phyloP scores from a whole-genome alignment of 768 basidiomycete species.

The Butyriboletus loyo region DNA sequence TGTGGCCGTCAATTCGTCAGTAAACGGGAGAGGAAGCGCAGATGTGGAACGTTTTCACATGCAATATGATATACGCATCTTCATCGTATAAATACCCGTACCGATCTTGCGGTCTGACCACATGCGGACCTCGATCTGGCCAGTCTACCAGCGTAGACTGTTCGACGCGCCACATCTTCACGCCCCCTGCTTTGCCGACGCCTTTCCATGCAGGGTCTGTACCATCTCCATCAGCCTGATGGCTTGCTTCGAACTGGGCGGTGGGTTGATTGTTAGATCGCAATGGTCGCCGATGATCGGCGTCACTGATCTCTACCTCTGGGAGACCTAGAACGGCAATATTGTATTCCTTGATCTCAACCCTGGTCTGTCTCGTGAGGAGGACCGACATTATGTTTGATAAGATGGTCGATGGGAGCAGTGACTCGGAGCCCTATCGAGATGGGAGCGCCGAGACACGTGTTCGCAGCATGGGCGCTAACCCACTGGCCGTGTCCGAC shows the following conservation, averaged over 20 bases:
- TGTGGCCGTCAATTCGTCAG: not conserved
- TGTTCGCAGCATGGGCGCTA: conserved; percentile 14
- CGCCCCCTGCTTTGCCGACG: conserved; percentile 41
- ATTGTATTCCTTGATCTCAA: conserved; percentile 62
- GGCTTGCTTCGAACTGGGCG: conserved; percentile 43
- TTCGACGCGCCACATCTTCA: conserved; percentile 60
- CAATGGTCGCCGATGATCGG: not conserved
- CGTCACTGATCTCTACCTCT: conserved; percentile 42
- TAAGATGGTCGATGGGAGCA: not conserved
- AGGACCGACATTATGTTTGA: conserved; percentile 6
- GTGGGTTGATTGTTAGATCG: not conserved
- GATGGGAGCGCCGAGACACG: conserved; percentile 14
- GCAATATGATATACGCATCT: conserved; percentile 63
- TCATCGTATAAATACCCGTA: conserved; percentile 60
- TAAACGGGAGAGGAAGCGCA: not conserved
- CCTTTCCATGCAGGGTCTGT: conserved; percentile 48
- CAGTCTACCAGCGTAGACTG: conserved; percentile 45
- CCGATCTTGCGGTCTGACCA: conserved; percentile 27
- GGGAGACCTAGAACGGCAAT: conserved; percentile 57
- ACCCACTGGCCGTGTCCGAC: not conserved
- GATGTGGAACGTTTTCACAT: conserved; percentile 38
- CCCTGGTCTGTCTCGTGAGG: conserved; percentile 4
- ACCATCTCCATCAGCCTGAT: conserved; percentile 45
- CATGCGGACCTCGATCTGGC: conserved; percentile 5
- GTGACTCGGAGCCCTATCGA: not conserved